Conservation (phyloP, 352 stramenopile species). For the Phytophthora meadii region DNA sequence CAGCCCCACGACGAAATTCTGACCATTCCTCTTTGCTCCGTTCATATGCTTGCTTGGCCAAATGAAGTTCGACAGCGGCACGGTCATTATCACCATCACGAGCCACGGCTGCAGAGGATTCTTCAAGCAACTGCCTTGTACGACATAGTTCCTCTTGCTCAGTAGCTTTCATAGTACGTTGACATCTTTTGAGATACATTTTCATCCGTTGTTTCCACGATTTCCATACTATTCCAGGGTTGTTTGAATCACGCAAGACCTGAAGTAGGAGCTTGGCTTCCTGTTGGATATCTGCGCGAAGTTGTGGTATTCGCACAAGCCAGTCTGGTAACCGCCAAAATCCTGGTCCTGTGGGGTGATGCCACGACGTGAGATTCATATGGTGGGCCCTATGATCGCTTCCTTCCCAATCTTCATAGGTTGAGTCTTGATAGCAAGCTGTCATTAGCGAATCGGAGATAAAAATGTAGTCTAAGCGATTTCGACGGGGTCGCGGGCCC, state of each 20-base stretch:
- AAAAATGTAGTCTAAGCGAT: conserved; percentile 18
- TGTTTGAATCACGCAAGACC: conserved; percentile 1
- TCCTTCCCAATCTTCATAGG: conserved; percentile 4
- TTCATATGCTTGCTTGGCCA: conserved; percentile 7
- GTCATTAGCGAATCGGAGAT: not conserved
- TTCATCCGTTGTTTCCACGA: conserved; percentile 14
- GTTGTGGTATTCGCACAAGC: conserved; percentile 6
- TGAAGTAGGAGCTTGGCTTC: conserved; percentile 2
- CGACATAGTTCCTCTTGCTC: not conserved
- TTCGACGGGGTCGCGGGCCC: not conserved
- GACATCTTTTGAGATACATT: conserved; percentile 6
- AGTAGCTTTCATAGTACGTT: not conserved
- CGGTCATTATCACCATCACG: not conserved
- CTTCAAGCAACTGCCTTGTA: conserved; percentile 1
- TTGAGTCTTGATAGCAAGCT: conserved; percentile 7
- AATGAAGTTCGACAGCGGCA: conserved; percentile 6
- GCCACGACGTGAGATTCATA: conserved; percentile 15
- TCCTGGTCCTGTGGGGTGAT: conserved; percentile 7
- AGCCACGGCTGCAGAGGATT: conserved; percentile 6
- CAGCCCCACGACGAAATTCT: not conserved
- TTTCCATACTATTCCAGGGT: not conserved
- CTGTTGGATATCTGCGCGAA: conserved; percentile 2
- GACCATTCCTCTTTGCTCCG: conserved; percentile 2
- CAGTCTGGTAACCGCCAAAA: conserved; percentile 15
- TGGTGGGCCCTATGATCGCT: conserved; percentile 15